These are phyloP conservation scores for Saturnispora hagleri DNA, from an alignment of 805 yeast genomes.

Conservation along the genomic window DNA sequence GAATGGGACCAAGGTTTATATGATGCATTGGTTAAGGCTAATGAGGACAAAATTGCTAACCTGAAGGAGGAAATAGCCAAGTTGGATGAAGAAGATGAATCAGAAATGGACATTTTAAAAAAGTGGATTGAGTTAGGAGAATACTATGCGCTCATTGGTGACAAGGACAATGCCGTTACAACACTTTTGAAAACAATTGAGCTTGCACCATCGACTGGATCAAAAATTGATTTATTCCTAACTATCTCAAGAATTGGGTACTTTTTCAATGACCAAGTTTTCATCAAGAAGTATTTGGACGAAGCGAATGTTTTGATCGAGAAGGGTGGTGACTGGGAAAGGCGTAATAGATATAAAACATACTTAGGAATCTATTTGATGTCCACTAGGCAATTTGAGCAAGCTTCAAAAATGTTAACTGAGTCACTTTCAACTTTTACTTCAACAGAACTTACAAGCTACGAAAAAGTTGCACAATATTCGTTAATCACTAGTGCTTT, in stretches of 20 bases:
- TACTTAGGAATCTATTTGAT: conserved; percentile 76
- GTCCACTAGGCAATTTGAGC: conserved; percentile 78
- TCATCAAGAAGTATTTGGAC: conserved; percentile 63
- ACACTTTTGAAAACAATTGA: conserved; percentile 67
- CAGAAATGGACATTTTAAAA: conserved; percentile 72
- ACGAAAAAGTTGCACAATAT: conserved; percentile 82
- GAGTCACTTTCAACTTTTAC: conserved; percentile 95
- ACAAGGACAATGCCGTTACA: conserved; percentile 56
- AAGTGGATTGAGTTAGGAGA: conserved; percentile 79
- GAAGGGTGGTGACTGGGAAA: conserved; percentile 99
- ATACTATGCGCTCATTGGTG: conserved; percentile 79
- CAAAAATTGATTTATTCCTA: conserved; percentile 78
- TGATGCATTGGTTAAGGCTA: conserved; percentile 39
- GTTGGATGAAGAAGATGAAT: conserved; percentile 65
- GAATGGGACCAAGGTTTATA: conserved; percentile 56
- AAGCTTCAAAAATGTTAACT: conserved; percentile 75
- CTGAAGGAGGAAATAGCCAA: conserved; percentile 46
- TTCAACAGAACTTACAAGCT: conserved; percentile 78
- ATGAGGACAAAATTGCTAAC: conserved; percentile 45
- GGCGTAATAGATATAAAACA: conserved; percentile 89
- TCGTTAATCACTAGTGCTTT: conserved; percentile 85
- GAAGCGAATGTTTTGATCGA: conserved; percentile 71
- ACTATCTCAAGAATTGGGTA: conserved; percentile 84
- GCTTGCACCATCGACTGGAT: conserved; percentile 76
- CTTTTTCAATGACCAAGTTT: conserved; percentile 69